Evolutionary conservation across 768 basidiomycete species (phyloP).

Genomic region (Trametes cingulata): DNA sequence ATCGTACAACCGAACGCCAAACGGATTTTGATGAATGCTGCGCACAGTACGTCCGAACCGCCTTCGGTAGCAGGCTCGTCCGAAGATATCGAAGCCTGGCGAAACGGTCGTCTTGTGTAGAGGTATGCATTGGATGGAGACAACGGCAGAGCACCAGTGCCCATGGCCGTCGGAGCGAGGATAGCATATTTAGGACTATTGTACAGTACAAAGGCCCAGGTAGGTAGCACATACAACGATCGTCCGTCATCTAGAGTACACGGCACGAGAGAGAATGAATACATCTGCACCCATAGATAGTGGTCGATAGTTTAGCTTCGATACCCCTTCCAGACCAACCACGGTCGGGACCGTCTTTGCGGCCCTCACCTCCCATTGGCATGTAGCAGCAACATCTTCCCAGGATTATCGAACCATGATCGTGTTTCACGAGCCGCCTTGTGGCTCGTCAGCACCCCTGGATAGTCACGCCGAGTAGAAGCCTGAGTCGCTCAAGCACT

Average conservation of each 20-base stretch:
- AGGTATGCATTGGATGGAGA: neutral
- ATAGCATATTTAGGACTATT: neutral
- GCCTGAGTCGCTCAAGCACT: slow-evolving; percentile 35
- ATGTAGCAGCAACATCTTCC: too few species aligned
- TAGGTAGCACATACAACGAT: neutral
- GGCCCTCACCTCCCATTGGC: too few species aligned
- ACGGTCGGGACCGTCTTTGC: too few species aligned
- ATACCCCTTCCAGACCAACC: too few species aligned
- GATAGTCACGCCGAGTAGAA: slow-evolving; percentile 32
- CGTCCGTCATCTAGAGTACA: neutral
- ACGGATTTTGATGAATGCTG: too few species aligned
- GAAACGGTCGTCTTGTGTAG: too few species aligned
- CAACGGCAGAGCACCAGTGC: neutral
- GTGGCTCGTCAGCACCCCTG: neutral
- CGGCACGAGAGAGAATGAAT: neutral
- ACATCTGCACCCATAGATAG: slow-evolving; percentile 6
- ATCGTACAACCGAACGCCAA: too few species aligned
- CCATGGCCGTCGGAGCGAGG: neutral
- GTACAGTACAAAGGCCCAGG: neutral
- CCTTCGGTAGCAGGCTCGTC: too few species aligned
- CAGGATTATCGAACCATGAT: neutral
- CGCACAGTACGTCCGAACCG: too few species aligned
- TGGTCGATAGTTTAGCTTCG: slow-evolving; percentile 7
- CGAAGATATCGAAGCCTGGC: too few species aligned
- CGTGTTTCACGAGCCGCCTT: too few species aligned